phyloP scores from a whole-genome alignment of 768 basidiomycete genomes.

The Galerina marginata region DNA sequence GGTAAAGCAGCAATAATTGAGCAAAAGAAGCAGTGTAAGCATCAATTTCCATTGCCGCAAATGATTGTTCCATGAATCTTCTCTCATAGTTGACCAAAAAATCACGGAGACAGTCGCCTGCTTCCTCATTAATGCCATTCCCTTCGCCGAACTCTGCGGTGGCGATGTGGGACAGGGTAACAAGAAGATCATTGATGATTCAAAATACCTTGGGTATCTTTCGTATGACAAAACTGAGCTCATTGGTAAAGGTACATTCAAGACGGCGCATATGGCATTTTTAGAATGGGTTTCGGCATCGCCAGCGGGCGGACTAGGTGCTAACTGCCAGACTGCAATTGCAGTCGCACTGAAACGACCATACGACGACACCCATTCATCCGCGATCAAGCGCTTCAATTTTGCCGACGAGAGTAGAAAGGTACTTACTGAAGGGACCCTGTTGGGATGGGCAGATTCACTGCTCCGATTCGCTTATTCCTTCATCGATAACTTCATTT shows the following conservation, averaged over 20 bases:
- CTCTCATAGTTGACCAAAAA: not conserved
- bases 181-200: not conserved
- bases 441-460: slow-evolving; percentile 11
- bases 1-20: not conserved
- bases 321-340: not conserved
- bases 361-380: not conserved
- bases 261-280: not conserved
- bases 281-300: not conserved
- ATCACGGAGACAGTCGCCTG: not conserved
- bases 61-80: not conserved
- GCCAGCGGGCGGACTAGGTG: not conserved
- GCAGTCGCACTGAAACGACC: not conserved
- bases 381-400: not conserved
- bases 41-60: not conserved
- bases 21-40: slow-evolving; percentile 7
- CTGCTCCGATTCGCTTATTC: not conserved
- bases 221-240: not conserved
- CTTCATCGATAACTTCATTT: not conserved
- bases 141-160: not conserved
- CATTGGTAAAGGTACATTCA: not conserved
- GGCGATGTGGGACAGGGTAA: not conserved
- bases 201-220: not conserved
- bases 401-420: slow-evolving; percentile 3
- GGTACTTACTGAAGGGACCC: slow-evolving; percentile 3
- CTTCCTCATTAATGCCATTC: not conserved